Evolutionary conservation across 23 red algal genomes (phyloP).

Genomic region (Gracilaria caudata): DNA sequence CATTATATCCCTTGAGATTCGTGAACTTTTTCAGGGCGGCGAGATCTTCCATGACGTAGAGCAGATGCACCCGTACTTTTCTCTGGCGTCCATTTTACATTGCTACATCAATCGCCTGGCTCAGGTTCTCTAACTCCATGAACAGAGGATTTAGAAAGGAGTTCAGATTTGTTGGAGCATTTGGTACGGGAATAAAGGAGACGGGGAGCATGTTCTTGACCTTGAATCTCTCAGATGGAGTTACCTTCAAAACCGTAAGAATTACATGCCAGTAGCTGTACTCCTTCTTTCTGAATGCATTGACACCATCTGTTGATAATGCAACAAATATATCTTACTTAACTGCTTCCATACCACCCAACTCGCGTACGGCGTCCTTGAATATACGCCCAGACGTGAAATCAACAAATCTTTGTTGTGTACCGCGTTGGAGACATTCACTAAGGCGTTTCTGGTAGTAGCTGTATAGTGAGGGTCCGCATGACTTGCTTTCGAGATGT

Average conservation of each 20-base stretch:
- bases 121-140: not conserved
- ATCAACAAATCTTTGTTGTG: not conserved
- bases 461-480: not conserved
- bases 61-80: not conserved
- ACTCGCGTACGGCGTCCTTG: not conserved
- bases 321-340: constrained; percentile 13
- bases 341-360: not conserved
- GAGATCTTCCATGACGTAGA: constrained; percentile 7
- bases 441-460: not conserved
- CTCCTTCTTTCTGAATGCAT: not conserved
- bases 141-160: constrained; percentile 10
- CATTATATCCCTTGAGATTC: constrained; percentile 15
- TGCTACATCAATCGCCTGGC: not conserved
- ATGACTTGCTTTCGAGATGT: not conserved
- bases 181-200: not conserved
- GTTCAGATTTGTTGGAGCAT: not conserved
- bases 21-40: constrained; percentile 24
- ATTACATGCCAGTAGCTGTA: constrained; percentile 4
- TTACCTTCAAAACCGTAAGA: not conserved
- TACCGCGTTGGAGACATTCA: not conserved
- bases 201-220: constrained; percentile 1
- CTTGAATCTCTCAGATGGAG: not conserved
- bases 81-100: not conserved
- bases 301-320: constrained; percentile 17
- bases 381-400: constrained; percentile 17